phyloP scores from a whole-genome alignment of 2,329 filamentous ascomycete species.

The Ophiobolus disseminans region DNA sequence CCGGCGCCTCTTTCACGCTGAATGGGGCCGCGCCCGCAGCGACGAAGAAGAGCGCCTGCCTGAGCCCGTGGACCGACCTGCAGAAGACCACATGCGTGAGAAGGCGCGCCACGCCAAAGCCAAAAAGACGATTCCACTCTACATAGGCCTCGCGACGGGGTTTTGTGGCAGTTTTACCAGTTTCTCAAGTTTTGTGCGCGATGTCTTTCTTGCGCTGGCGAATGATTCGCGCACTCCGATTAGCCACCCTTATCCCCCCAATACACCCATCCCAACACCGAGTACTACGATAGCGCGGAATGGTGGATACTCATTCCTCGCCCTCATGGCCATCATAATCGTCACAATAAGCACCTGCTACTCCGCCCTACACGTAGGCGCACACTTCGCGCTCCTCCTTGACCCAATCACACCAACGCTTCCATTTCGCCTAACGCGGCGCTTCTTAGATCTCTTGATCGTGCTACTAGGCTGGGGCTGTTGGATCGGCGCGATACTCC shows the following conservation, averaged over 20 bases:
- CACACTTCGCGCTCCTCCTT: constrained; percentile 73
- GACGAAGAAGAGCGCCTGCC: constrained; percentile 33
- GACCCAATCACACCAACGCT: constrained; percentile 67
- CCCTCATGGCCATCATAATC: constrained; percentile 76
- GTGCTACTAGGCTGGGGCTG: constrained; percentile 72
- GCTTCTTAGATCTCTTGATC: constrained; percentile 67
- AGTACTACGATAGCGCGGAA: constrained; percentile 59
- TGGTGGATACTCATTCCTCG: constrained; percentile 83
- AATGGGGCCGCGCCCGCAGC: too few species aligned
- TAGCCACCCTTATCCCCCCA: constrained; percentile 41
- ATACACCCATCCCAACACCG: constrained; percentile 37
- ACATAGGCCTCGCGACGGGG: constrained; percentile 83
- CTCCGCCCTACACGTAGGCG: constrained; percentile 72
- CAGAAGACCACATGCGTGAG: constrained; percentile 45
- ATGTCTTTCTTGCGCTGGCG: constrained; percentile 78
- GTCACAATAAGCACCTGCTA: constrained; percentile 74
- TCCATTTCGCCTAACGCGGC: constrained; percentile 63
- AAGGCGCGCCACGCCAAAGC: constrained; percentile 53
- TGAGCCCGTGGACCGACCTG: constrained; percentile 20
- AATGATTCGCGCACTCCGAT: constrained; percentile 71
- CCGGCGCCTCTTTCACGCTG: constrained; percentile 72
- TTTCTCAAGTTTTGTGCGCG: constrained; percentile 85
- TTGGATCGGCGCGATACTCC: constrained; percentile 79
- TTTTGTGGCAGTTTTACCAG: constrained; percentile 91
- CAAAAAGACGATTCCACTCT: constrained; percentile 89